Evolutionary conservation across 805 yeast species (phyloP), one percentile per base, ranked within the genome.

Genomic region (Lipomyces yamanashiensis): DNA sequence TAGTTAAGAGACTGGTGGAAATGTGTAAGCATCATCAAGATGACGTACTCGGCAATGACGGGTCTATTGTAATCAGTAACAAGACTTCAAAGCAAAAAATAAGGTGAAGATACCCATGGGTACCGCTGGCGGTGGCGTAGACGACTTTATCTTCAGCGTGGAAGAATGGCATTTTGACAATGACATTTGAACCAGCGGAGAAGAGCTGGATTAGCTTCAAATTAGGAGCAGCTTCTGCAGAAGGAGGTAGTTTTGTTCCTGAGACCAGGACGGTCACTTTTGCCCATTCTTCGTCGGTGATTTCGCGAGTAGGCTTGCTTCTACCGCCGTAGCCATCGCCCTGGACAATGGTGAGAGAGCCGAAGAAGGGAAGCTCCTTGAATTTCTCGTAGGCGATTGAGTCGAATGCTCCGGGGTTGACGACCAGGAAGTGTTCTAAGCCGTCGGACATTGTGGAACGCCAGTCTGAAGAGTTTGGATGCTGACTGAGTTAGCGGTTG

Each of bases 41-140:
- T 55, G 36, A 62, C 66, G 61, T 62, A 68, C 44, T 68, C 71
- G 41, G 65, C 51, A 44, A 68, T 68, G 17, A 47, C 57, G 17
- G 71, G 70, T 19, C 67, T 63, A 36, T 28, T 2, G 28, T 28
- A 28, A 28, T 28, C 28, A 19, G 17, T 13, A 33, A 41, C 13
- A n/a, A 15, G 23, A 33, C 34, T 53, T 51, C 37, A 40, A 34
- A 41, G 13, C 21, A 19, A 7, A 19, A 6, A 21, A 49, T 28
- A 34, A 21, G 47, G 43, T 37, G 17, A 28, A 45, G 54, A 13
- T 41, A 63, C 67, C 71, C 71, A 51, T 68, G 71, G 13, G 63
- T 59, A 9, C 71, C 71, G n/a, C 63, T 53, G 21, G 71, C 71
- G 34, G 67, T 68, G 47, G 62, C 58, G 49, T 65, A 54, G 7